Evolutionary conservation across 2,329 filamentous ascomycete species (phyloP).

Genomic region (Capronia coronata): DNA sequence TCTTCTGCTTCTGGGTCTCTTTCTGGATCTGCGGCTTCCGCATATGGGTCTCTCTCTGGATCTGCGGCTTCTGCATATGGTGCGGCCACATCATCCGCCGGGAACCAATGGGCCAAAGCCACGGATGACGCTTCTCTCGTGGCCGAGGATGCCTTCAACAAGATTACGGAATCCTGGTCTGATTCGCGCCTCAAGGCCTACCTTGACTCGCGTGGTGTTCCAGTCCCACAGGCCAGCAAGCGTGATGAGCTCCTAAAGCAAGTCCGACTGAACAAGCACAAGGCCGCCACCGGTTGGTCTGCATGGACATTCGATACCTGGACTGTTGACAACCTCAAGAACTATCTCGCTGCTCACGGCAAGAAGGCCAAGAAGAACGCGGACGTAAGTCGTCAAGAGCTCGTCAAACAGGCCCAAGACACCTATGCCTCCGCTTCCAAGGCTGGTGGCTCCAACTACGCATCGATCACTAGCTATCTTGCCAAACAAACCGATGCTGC

Average conservation of each 20-base stretch:
- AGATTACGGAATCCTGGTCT: constrained; percentile 59
- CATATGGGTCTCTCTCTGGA: constrained; percentile 53
- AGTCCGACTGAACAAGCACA: constrained; percentile 67
- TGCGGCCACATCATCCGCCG: constrained; percentile 66
- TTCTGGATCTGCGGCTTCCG: constrained; percentile 45
- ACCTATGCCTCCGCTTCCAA: constrained; percentile 44
- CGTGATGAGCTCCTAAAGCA: constrained; percentile 66
- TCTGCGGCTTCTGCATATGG: constrained; percentile 49
- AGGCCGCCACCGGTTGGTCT: constrained; percentile 60
- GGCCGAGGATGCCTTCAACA: constrained; percentile 60
- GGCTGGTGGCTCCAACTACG: constrained; percentile 43
- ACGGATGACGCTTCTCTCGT: constrained; percentile 61
- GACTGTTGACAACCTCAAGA: constrained; percentile 62
- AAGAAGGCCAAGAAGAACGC: constrained; percentile 55
- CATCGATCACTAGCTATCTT: constrained; percentile 66
- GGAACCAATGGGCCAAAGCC: constrained; percentile 69
- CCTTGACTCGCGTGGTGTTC: constrained; percentile 68
- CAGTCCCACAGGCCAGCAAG: constrained; percentile 65
- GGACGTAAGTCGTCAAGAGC: constrained; percentile 64
- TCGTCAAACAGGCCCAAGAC: constrained; percentile 52
- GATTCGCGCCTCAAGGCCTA: constrained; percentile 71
- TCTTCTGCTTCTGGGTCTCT: constrained; percentile 48
- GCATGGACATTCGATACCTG: constrained; percentile 77
- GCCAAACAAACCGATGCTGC: constrained; percentile 58
- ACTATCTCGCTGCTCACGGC: constrained; percentile 45